phyloP scores from a whole-genome alignment of 768 basidiomycete genomes.

The Lactarius hengduanensis region DNA sequence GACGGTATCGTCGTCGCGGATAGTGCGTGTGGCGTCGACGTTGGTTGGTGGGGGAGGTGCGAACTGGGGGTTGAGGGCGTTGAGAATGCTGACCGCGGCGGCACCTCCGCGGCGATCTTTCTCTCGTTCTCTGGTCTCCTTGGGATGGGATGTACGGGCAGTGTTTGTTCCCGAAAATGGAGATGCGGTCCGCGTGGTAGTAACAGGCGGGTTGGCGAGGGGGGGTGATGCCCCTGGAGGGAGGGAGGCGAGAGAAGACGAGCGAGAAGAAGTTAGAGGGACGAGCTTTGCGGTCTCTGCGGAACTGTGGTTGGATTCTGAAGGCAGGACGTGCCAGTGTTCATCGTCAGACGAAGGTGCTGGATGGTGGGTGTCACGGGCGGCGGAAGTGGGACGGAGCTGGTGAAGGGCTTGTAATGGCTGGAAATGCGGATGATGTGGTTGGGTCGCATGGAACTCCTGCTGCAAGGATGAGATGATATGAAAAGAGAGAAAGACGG shows the following conservation, averaged over 20 bases:
- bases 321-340: constrained; percentile 43
- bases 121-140: constrained; percentile 32
- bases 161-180: constrained; percentile 13
- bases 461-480: not conserved
- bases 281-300: constrained; percentile 29
- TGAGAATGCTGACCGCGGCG: constrained; percentile 54
- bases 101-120: constrained; percentile 30
- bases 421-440: constrained; percentile 11
- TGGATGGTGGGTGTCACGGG: constrained; percentile 33
- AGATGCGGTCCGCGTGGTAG: constrained; percentile 20
- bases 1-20: constrained; percentile 36
- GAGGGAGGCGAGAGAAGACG: constrained; percentile 51
- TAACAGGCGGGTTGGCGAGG: constrained; percentile 32
- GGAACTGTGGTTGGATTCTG: constrained; percentile 29
- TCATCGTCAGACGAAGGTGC: constrained; percentile 41
- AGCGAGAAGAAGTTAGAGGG: constrained; percentile 41
- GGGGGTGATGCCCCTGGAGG: constrained; percentile 47
- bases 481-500: not conserved
- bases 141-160: constrained; percentile 26
- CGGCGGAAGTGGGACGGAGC: constrained; percentile 19
- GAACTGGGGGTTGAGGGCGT: constrained; percentile 57
- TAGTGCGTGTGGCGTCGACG: constrained; percentile 31
- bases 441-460: constrained; percentile 21
- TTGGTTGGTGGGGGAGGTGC: constrained; percentile 27
- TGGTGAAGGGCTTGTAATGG: constrained; percentile 19